Evolutionary conservation across 768 basidiomycete species (phyloP), one percentile per base, ranked within the genome.

Genomic region (Amylocystis lapponica): DNA sequence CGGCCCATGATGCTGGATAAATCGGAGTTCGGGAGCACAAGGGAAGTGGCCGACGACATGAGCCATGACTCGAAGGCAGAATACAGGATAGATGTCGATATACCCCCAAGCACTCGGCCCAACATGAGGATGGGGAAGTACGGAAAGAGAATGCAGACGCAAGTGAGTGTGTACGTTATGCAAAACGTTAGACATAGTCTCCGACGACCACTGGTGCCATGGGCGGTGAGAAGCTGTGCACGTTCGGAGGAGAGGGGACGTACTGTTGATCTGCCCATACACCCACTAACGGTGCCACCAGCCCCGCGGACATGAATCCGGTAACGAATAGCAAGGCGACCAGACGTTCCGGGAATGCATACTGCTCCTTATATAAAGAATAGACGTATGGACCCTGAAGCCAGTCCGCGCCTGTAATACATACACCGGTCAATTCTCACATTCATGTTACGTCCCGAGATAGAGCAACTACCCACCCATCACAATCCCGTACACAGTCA

Each of bases 51-150:
- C 1, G 83, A 71, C 3, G 82, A 80, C 35, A 87, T 71, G 36
- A 88, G 66, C 86, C 86, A 88, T 19, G 83, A 79, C 52, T 88
- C 85, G 51, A 87, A 86, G 6, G 75, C 79, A 10, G 81, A 83
- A 63, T 79, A 86, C 26, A 86, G 73, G 49, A 86, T 86, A 16
- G 84, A 80, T 0, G 85, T 86, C 1, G 85, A 83, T 30, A 83
- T 57, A 1, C 86, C 86, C 2, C 81, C 86, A 5, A 83, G 66
- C 13, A 85, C 56, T 22, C 86, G 76, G 1, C 81, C 86, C 2
- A 76, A 3, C 31, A 86, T 59, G 25, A 87, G 72, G 34, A 85
- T 44, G 9, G 82, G 80, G 20, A 85, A 62, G 43, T 55, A 70
- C 1, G 74, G 75, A 14, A 83, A 45, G 33, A 74, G 70, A 42